phyloP scores from a whole-genome alignment of 805 yeast genomes.

The Blastobotrys chiropterorum region DNA sequence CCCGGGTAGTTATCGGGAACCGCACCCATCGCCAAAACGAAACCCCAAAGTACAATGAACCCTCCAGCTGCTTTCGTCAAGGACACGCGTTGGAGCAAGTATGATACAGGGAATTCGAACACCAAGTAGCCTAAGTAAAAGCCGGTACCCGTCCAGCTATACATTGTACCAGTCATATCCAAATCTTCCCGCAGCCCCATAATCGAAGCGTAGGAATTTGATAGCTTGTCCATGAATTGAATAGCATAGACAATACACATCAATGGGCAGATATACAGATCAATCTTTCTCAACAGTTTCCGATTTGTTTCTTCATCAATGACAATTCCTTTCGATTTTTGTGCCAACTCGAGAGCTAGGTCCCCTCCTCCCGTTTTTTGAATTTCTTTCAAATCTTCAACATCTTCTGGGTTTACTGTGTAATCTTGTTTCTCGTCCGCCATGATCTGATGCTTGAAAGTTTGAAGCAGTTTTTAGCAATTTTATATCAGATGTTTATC shows the following conservation, averaged over 20 bases:
- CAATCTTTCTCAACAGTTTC: constrained; percentile 43
- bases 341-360: neutral
- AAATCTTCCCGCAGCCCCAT: constrained; percentile 43
- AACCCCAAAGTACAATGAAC: constrained; percentile 58
- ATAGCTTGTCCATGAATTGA: constrained; percentile 56
- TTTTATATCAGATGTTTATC: too few relatives aligned
- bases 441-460: too few relatives aligned
- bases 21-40: constrained; percentile 45
- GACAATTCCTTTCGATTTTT: neutral
- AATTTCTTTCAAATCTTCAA: too few relatives aligned
- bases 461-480: too few relatives aligned
- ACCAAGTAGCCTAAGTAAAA: constrained; percentile 60
- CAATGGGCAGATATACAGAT: constrained; percentile 45
- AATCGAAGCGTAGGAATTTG: constrained; percentile 47
- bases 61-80: constrained; percentile 45
- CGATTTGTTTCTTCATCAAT: constrained; percentile 11
- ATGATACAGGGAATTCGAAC: constrained; percentile 46
- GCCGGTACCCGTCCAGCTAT: constrained; percentile 50
- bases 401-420: too few relatives aligned
- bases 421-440: too few relatives aligned
- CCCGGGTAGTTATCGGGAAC: constrained; percentile 39
- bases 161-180: constrained; percentile 39
- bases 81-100: constrained; percentile 49
- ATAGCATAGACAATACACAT: constrained; percentile 44
- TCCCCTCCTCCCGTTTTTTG: too few relatives aligned